phyloP scores from a whole-genome alignment of 495 filamentous ascomycete species.

The Beverwykella pulmonaria region DNA sequence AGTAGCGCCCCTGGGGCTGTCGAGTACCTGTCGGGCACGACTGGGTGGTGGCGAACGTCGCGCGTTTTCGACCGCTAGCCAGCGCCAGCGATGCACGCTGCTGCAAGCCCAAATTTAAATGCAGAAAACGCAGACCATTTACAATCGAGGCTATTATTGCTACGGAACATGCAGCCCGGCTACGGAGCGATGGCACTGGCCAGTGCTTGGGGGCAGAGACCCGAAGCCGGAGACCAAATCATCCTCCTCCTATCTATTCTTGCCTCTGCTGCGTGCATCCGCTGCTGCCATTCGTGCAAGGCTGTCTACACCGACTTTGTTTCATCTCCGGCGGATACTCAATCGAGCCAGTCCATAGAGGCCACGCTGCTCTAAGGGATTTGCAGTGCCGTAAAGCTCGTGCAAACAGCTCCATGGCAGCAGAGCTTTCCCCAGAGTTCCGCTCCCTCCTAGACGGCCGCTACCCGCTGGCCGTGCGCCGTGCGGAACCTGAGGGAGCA shows the following conservation, averaged over 20 bases:
- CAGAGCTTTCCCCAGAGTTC: conserved; percentile 37
- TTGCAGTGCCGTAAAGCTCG: conserved; percentile 5
- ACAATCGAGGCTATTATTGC: no score
- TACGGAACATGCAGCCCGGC: conserved; percentile 9
- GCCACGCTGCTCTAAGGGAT: conserved; percentile 32
- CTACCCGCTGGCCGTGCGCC: conserved; percentile 34
- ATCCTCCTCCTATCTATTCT: background rate
- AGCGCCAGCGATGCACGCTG: conserved; percentile 15
- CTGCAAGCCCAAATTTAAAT: conserved; percentile 25
- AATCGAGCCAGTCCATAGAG: conserved; percentile 22
- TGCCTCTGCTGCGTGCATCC: background rate
- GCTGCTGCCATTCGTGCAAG: conserved; percentile 25
- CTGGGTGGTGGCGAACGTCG: conserved; percentile 26
- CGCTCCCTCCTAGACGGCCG: conserved; percentile 1
- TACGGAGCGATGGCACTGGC: conserved; percentile 11
- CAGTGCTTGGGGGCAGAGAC: background rate
- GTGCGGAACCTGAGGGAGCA: conserved; percentile 15
- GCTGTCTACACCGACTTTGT: conserved; percentile 36
- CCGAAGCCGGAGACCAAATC: background rate
- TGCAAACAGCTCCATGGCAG: background rate
- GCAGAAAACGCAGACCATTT: no score
- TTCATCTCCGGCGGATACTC: conserved; percentile 35
- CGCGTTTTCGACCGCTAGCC: conserved; percentile 4
- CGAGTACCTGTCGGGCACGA: conserved; percentile 18
- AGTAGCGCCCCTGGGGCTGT: conserved; percentile 23